Evolutionary conservation across 345 rosid genomes (phyloP).

Genomic region (Citrus unshiu): DNA sequence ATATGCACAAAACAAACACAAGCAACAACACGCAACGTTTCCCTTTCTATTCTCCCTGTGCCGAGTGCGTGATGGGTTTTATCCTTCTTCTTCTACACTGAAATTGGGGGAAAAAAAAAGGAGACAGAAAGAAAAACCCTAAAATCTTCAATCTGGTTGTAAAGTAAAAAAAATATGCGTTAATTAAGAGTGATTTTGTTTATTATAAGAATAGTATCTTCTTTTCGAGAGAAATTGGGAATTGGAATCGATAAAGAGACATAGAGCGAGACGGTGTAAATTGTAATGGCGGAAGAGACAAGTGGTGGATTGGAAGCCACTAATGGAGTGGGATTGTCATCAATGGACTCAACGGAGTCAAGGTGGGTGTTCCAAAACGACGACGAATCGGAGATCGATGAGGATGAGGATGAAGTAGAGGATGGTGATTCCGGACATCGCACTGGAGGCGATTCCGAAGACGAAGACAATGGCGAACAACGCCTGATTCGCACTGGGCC

Average conservation of each 20-base stretch:
- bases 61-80: no score
- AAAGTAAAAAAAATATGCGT: no score
- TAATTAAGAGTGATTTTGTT: no score
- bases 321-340: constrained; percentile 42
- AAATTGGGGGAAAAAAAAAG: no score
- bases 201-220: no score
- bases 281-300: constrained; percentile 56
- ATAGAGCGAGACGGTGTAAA: no score
- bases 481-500: constrained; percentile 88
- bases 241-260: not conserved
- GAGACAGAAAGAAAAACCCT: no score
- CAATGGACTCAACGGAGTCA: constrained; percentile 81
- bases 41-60: no score
- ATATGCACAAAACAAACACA: no score
- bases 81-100: no score
- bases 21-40: no score
- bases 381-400: constrained; percentile 67
- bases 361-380: constrained; percentile 95
- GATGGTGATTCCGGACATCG: constrained; percentile 23
- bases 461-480: constrained; percentile 68
- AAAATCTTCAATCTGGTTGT: no score
- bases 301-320: constrained; percentile 45
- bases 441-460: constrained; percentile 66
- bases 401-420: constrained; percentile 36
- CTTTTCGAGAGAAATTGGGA: not conserved